Percentiles rank a stretch among this genome's conserved stretches.
phyloP scores from a whole-genome alignment of 2,329 filamentous ascomycete species.

The Aureobasidium leucospermi region DNA sequence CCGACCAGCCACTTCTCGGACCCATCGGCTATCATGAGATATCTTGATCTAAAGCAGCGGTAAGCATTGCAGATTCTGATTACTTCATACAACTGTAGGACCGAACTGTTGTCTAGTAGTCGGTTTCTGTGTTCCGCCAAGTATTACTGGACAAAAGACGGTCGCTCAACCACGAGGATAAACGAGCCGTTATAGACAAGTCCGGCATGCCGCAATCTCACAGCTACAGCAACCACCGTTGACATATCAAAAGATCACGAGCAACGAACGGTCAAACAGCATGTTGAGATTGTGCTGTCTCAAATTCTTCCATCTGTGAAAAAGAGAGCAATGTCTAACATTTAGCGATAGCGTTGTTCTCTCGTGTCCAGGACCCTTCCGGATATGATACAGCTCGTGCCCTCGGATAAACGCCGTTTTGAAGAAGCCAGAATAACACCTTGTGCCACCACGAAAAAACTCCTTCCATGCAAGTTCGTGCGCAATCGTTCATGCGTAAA shows the following conservation, averaged over 20 bases:
- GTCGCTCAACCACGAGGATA: neutral
- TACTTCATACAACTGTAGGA: neutral
- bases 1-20: constrained; percentile 4
- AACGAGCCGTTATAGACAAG: constrained; percentile 1
- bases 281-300: neutral
- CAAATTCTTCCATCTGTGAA: neutral
- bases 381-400: constrained; percentile 1
- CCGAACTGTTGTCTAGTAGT: neutral
- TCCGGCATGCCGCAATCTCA: neutral
- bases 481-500: constrained; percentile 3
- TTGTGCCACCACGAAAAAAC: neutral
- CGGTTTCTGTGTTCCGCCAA: neutral
- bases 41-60: neutral
- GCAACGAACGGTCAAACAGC: neutral
- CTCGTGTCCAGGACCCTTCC: neutral
- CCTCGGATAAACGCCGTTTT: neutral
- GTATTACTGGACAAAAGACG: neutral
- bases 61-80: neutral
- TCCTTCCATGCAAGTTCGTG: constrained; percentile 11
- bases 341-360: neutral
- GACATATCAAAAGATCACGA: neutral
- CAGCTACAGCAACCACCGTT: constrained; percentile 9
- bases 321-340: neutral
- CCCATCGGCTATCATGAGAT: neutral
- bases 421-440: neutral